These are phyloP conservation scores for Solanum acaule DNA, from an alignment of 257 asterid genomes.

Conservation along the genomic window DNA sequence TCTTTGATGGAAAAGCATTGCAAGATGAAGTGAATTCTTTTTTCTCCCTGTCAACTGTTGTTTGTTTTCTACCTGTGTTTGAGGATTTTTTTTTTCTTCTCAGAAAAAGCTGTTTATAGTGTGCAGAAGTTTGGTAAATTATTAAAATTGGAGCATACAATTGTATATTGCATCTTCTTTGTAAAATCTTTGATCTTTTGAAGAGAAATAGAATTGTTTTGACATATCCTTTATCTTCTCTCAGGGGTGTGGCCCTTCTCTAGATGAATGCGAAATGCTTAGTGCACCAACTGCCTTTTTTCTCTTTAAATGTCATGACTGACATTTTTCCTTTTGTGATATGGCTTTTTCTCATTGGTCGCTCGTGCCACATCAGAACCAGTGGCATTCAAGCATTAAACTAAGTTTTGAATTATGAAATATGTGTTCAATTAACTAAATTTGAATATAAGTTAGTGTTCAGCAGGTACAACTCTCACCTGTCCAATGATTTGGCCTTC, in stretches of 20 bases:
- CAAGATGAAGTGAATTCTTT: background rate
- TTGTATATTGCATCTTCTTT: background rate
- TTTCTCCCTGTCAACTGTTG: background rate
- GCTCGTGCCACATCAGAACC: background rate
- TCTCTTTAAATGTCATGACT: background rate
- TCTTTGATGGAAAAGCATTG: background rate
- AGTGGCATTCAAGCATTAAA: background rate
- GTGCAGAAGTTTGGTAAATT: background rate
- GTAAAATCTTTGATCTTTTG: background rate
- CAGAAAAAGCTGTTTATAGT: background rate
- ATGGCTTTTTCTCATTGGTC: background rate
- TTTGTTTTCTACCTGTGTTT: background rate
- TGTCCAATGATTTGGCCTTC: background rate
- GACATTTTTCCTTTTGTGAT: background rate
- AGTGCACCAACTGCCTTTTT: too few relatives aligned
- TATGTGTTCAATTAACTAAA: fast-evolving
- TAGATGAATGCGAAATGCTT: background rate
- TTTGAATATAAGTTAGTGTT: background rate
- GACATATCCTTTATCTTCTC: background rate
- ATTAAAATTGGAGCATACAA: background rate
- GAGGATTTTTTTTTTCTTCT: background rate
- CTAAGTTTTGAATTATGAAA: background rate
- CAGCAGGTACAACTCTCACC: background rate
- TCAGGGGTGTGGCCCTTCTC: fast-evolving
- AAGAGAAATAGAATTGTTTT: background rate